Evolutionary conservation across 352 stramenopile genomes (phyloP), one percentile per base, ranked within the genome.

Genomic region (Blastocystis sp.): DNA sequence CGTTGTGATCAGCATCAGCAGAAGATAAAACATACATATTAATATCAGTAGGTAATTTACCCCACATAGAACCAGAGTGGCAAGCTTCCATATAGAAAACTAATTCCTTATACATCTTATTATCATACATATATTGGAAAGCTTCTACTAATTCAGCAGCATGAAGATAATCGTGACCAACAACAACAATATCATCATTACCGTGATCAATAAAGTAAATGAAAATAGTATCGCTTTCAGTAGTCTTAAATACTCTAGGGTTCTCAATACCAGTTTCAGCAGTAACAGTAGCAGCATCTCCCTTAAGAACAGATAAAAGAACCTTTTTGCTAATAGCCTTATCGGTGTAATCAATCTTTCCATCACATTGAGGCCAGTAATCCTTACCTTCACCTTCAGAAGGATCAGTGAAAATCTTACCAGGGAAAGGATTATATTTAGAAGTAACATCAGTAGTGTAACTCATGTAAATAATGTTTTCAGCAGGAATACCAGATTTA

Each of bases 151-250:
- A 16, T 1, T 44, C 31, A 0, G n/a, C 4, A 18, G 30, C 16
- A 18, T 18, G 11, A 4, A 58, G 9, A 2, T 31, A 10, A 28
- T 4, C 33, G 5, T 4, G 21, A 10, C 48, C 48, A 37, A 39
- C n/a, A 24, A 21, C 11, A 46, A 58, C 19, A 31, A 39, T 10
- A 6, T 19, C 48, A 23, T 48, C 27, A 25, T 27, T n/a, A 34
- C 48, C 48, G 19, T 58, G 48, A 25, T 58, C 48, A 58, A 39
- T 58, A 24, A 43, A 58, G 18, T 58, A 58, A 23, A 28, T 58
- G 48, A 58, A 58, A 13, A 58, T 28, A 1, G 48, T 58, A 34
- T 58, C 48, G 6, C 47, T 39, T 7, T 21, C 18, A 13, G 4
- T 30, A 24, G 48, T 28, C 27, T 30, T 5, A 9, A 58, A 34